Base-by-base conservation (phyloP, 331 rosid species). In the Erythrophleum ivorense region DNA sequence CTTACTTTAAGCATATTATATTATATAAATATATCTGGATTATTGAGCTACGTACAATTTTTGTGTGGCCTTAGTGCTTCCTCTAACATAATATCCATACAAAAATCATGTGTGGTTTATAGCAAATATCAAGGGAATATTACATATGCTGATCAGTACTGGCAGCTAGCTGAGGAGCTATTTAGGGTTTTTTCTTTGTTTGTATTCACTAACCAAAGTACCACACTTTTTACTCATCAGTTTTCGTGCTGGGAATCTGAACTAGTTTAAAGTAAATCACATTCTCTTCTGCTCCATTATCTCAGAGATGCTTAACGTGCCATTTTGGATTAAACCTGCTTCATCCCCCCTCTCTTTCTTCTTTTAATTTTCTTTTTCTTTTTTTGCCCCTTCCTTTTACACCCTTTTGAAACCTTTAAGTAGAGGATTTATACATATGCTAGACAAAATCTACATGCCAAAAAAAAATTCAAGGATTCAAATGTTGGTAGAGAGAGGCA, bases 171-270 rank as follows among this genome's bases (percentile, higher is more conserved):
- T 60, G 13, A 59, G 49, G 40, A 43, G 58, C 48, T 58, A 73
- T 34, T 84, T 84, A 81, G 87, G 86, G 85, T 84, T 84, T 85
- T 41, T 46, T 34, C 48, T 65, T 78, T 73, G 70, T 36, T 69
- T 82, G 76, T 66, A 48, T 48, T 66, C 59, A 57, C 48, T 68
- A 43, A 81, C 21, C 68, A 54, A 63, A 76, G 64, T 52, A 6
- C 70, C 71, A 71, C 74, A 40, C 82, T 57, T 57, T 79, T 75
- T 1, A 18, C 58, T 79, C 11, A 19, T 58, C 72, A 77, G 87
- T 83, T 59, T 62, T 53, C 50, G 45, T 68, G 54, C 65, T 80
- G n/a, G n/a, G 78, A 69, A 40, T 68, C 75, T 60, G 15, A 69
- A 72, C 63, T 70, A 70, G 66, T 76, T 70, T 29, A 62, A 12